phyloP scores from a whole-genome alignment of 805 yeast species.

The Candida palmyrensis region DNA sequence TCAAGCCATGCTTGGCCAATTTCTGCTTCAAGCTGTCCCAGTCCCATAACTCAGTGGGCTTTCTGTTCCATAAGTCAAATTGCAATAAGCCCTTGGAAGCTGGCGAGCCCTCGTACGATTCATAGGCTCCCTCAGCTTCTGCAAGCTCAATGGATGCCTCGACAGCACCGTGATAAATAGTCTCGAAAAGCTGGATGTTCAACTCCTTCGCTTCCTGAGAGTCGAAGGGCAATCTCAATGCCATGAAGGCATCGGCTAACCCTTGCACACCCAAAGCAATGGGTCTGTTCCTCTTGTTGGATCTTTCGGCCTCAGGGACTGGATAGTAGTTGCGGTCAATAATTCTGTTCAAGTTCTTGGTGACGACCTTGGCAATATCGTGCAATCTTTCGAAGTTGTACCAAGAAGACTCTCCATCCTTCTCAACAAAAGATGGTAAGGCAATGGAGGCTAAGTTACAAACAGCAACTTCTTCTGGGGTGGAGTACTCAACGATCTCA shows the following conservation, averaged over 20 bases:
- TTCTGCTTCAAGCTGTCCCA: slow-evolving; percentile 52
- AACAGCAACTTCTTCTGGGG: slow-evolving; percentile 55
- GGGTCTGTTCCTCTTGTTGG: slow-evolving; percentile 56
- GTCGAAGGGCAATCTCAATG: slow-evolving; percentile 52
- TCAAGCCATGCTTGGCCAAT: slow-evolving; percentile 45
- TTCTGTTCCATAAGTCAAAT: slow-evolving; percentile 54
- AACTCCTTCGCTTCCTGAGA: slow-evolving; percentile 52
- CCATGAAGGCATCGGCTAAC: slow-evolving; percentile 55
- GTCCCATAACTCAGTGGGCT: slow-evolving; percentile 54
- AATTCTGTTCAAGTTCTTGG: slow-evolving; percentile 51
- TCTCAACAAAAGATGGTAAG: slow-evolving; percentile 50
- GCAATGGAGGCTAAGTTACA: slow-evolving; percentile 60
- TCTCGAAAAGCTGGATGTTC: slow-evolving; percentile 56
- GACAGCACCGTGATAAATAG: slow-evolving; percentile 55
- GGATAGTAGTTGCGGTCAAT: slow-evolving; percentile 56
- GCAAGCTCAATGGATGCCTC: slow-evolving; percentile 56
- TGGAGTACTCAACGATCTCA: slow-evolving; percentile 58
- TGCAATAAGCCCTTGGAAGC: slow-evolving; percentile 55
- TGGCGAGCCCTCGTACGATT: slow-evolving; percentile 51
- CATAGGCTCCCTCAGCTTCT: slow-evolving; percentile 45
- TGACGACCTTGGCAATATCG: slow-evolving; percentile 48
- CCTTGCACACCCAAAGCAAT: slow-evolving; percentile 64
- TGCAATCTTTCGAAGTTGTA: slow-evolving; percentile 54
- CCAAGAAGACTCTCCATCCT: slow-evolving; percentile 37
- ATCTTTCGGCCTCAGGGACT: slow-evolving; percentile 47